Percentiles rank a stretch among this genome's conserved stretches.
phyloP scores from a whole-genome alignment of 1,284 basidiomycete species.

The Anthracocystis setariae region DNA sequence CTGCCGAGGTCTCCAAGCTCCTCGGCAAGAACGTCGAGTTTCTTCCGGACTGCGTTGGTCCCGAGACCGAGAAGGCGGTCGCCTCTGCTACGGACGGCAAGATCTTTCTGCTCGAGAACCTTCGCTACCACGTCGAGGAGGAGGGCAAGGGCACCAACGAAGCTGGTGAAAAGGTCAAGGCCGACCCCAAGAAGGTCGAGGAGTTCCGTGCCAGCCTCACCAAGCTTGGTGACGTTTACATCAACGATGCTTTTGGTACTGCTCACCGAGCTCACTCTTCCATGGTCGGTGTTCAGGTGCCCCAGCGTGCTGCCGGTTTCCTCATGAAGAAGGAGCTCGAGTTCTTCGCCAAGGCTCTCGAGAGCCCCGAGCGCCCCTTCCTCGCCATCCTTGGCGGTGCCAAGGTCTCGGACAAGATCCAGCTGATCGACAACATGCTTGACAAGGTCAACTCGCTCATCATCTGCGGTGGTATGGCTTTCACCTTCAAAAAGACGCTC shows the following conservation, averaged over 20 bases:
- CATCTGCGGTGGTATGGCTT: slow-evolving; percentile 98
- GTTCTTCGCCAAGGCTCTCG: slow-evolving; percentile 97
- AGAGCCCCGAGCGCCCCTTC: slow-evolving; percentile 93
- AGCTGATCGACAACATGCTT: slow-evolving; percentile 98
- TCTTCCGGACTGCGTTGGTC: slow-evolving; percentile 85
- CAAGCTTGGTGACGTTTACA: slow-evolving; percentile 91
- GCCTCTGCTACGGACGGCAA: slow-evolving; percentile 78
- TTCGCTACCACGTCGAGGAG: slow-evolving; percentile 98
- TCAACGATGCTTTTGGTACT: slow-evolving; percentile 99
- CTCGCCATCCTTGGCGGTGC: slow-evolving; percentile 97
- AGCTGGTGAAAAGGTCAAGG: slow-evolving; percentile 91
- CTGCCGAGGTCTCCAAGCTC: slow-evolving; percentile 69
- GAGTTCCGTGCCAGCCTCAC: slow-evolving; percentile 89
- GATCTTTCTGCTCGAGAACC: slow-evolving; percentile 93
- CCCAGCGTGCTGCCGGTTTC: slow-evolving; percentile 93
- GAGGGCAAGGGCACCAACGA: slow-evolving; percentile 94
- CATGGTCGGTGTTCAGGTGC: slow-evolving; percentile 95
- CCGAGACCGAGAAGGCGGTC: slow-evolving; percentile 81
- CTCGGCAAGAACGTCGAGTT: slow-evolving; percentile 74
- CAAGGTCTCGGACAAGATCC: slow-evolving; percentile 99
- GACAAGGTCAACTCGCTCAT: slow-evolving; percentile 98
- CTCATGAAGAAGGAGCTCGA: slow-evolving; percentile 99
- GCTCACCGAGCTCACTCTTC: slow-evolving; percentile 98
- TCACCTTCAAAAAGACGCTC: slow-evolving; percentile 97
- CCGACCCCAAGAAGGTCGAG: slow-evolving; percentile 82